Percentiles rank a stretch among this genome's conserved stretches.
Evolutionary conservation across 768 basidiomycete species (phyloP).

Genomic region (Exsudoporus frostii): DNA sequence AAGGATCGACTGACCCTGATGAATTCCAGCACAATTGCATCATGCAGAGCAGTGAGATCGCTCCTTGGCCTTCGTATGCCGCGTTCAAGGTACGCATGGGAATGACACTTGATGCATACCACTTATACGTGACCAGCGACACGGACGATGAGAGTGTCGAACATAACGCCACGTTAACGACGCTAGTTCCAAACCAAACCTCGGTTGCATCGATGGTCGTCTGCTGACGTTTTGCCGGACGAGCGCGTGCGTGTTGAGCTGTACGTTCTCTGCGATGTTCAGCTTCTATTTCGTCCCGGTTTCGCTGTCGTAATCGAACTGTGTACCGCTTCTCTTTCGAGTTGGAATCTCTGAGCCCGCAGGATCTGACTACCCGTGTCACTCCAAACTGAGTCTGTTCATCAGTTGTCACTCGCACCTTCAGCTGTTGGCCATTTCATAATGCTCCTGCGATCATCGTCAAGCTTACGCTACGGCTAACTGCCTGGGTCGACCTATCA

Average conservation of each 20-base stretch:
- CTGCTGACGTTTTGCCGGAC: background rate
- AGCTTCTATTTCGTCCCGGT: background rate
- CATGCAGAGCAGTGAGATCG: conserved; percentile 14
- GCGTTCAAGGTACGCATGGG: background rate
- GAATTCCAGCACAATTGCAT: conserved; percentile 12
- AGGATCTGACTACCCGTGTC: background rate
- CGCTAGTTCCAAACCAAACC: background rate
- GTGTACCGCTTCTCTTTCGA: background rate
- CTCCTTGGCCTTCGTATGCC: conserved; percentile 2
- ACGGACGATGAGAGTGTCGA: background rate
- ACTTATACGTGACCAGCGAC: background rate
- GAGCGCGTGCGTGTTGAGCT: background rate
- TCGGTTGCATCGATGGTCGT: background rate
- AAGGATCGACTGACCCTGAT: background rate
- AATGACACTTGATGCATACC: background rate
- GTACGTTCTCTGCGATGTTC: too few relatives aligned
- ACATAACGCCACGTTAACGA: conserved; percentile 1
- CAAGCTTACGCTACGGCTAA: background rate
- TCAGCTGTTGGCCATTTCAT: too few relatives aligned
- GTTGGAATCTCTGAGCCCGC: background rate
- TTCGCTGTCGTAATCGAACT: background rate
- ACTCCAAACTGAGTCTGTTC: background rate
- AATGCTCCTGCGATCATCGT: background rate
- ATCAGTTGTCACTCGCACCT: background rate
- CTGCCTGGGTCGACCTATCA: background rate